phyloP scores from a whole-genome alignment of 768 basidiomycete species.

The Butyriboletus loyo region DNA sequence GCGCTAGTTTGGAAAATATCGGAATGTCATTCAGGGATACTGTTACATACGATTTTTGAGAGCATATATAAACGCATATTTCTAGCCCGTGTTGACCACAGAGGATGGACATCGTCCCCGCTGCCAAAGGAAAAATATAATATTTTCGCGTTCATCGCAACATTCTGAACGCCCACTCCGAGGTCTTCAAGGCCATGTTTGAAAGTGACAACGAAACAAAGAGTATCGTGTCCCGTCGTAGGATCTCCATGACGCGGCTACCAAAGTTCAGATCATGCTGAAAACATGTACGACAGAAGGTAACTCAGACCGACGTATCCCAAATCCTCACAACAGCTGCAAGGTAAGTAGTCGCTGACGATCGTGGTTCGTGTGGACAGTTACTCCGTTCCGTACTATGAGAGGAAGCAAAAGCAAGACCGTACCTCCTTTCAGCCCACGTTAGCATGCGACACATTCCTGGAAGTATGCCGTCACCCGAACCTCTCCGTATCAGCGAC shows the following conservation, averaged over 20 bases:
- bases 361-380: not conserved
- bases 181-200: slow-evolving; percentile 32
- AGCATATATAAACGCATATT: no score
- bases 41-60: no score
- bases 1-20: not conserved
- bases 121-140: slow-evolving; percentile 12
- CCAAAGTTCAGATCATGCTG: slow-evolving; percentile 12
- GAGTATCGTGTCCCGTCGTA: slow-evolving; percentile 15
- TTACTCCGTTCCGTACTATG: not conserved
- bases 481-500: not conserved
- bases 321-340: not conserved
- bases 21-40: no score
- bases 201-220: not conserved
- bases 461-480: fast-evolving
- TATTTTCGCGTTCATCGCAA: slow-evolving; percentile 32
- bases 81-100: no score
- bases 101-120: slow-evolving; percentile 4
- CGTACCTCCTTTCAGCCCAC: not conserved
- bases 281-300: slow-evolving; percentile 19
- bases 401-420: slow-evolving; percentile 5
- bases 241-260: slow-evolving; percentile 10
- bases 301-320: not conserved
- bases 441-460: fast-evolving
- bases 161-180: slow-evolving; percentile 24
- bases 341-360: not conserved